Conservation (phyloP, 495 filamentous ascomycete genomes). For the Penicillium chermesinum region DNA sequence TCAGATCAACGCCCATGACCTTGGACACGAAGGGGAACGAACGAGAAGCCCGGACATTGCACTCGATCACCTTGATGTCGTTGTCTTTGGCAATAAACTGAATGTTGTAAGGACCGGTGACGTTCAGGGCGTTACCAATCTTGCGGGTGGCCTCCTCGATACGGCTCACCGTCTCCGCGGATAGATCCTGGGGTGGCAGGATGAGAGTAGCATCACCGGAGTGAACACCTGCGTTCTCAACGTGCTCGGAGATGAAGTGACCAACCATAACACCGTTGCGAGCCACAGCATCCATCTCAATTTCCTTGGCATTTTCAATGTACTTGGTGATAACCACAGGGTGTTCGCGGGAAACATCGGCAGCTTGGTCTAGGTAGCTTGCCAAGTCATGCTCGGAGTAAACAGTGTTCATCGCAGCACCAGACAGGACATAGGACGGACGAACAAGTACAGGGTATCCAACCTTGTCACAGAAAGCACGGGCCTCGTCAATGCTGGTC, state of each 20-base stretch:
- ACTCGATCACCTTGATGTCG: slow-evolving; percentile 98
- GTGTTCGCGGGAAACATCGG: slow-evolving; percentile 89
- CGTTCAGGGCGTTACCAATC: slow-evolving; percentile 90
- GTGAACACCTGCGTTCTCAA: slow-evolving; percentile 96
- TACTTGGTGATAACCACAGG: slow-evolving; percentile 99
- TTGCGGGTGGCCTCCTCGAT: slow-evolving; percentile 94
- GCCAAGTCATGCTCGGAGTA: slow-evolving; percentile 86
- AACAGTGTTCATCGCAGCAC: slow-evolving; percentile 99
- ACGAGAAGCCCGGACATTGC: slow-evolving; percentile 91
- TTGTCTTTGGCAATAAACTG: slow-evolving; percentile 99
- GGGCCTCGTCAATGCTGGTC: slow-evolving; percentile 82
- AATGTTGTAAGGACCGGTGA: slow-evolving; percentile 97
- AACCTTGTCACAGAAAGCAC: slow-evolving; percentile 79
- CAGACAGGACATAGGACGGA: slow-evolving; percentile 95
- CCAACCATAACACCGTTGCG: slow-evolving; percentile 80
- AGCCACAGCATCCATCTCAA: slow-evolving; percentile 94
- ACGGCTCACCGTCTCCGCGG: slow-evolving; percentile 77
- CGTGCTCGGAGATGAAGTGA: slow-evolving; percentile 94
- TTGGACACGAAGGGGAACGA: slow-evolving; percentile 99
- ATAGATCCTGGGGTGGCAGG: slow-evolving; percentile 93
- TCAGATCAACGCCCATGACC: slow-evolving; percentile 96
- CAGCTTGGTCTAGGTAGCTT: slow-evolving; percentile 84
- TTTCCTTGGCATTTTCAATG: slow-evolving; percentile 95
- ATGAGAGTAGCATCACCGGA: slow-evolving; percentile 96
- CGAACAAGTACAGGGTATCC: slow-evolving; percentile 92